These are phyloP conservation scores for Gonium pectorale DNA, from an alignment of 139 green algal genomes.

Conservation along the genomic window DNA sequence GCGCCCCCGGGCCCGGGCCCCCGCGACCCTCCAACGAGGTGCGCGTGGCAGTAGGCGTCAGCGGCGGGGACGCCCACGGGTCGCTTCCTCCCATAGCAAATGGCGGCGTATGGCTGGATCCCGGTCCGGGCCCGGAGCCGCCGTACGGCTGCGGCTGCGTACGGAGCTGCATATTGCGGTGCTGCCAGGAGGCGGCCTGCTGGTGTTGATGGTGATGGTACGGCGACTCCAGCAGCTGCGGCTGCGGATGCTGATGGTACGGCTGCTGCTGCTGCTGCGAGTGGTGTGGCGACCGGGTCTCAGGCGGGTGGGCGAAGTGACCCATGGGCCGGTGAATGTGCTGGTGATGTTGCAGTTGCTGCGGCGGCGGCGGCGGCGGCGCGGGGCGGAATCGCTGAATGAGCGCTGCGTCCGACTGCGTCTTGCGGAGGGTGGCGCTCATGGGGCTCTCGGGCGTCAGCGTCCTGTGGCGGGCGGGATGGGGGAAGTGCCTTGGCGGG, in stretches of 20 bases:
- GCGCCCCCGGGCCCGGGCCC: too few relatives aligned
- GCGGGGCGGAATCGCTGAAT: neutral
- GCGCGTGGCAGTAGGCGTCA: too few relatives aligned
- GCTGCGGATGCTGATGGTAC: neutral
- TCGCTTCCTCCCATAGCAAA: too few relatives aligned
- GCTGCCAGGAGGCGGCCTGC: too few relatives aligned
- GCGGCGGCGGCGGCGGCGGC: slow-evolving; percentile 1
- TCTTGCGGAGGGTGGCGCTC: slow-evolving; percentile 19
- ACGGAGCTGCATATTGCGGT: too few relatives aligned
- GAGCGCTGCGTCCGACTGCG: neutral
- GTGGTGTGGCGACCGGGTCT: neutral
- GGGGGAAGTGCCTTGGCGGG: neutral
- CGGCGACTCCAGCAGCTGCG: neutral
- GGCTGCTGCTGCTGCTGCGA: neutral
- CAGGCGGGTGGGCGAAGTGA: neutral
- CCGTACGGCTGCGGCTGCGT: too few relatives aligned
- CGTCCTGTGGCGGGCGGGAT: neutral
- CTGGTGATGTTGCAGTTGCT: neutral
- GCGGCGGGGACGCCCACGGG: too few relatives aligned
- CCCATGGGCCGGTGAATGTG: neutral
- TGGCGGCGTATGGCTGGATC: too few relatives aligned
- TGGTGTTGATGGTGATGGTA: neutral
- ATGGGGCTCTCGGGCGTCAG: neutral
- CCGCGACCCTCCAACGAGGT: too few relatives aligned
- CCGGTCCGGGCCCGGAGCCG: too few relatives aligned